phyloP scores from a whole-genome alignment of 345 rosid species.

The Eucalyptus brandiana region DNA sequence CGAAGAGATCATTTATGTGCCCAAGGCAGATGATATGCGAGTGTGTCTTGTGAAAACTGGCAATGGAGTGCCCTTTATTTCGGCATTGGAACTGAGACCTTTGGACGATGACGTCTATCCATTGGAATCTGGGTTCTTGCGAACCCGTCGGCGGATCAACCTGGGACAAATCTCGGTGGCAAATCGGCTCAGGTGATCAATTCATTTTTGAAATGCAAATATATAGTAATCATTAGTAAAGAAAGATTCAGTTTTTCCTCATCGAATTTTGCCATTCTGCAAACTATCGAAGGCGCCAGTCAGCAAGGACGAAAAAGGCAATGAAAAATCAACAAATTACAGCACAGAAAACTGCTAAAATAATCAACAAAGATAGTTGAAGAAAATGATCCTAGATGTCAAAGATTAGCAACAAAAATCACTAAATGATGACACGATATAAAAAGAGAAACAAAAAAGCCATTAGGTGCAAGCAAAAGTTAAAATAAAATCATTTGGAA shows the following conservation, averaged over 20 bases:
- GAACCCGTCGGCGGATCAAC: background rate
- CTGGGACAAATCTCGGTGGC: background rate
- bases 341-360: background rate
- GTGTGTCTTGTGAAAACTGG: slow-evolving; percentile 45
- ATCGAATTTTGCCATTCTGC: too few relatives aligned
- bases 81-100: slow-evolving; percentile 24
- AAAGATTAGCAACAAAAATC: background rate
- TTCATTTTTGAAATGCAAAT: background rate
- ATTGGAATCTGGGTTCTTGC: background rate
- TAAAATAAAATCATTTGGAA: too few relatives aligned
- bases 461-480: background rate
- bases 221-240: too few relatives aligned
- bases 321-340: background rate
- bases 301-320: background rate
- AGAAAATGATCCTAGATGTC: background rate
- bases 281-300: too few relatives aligned
- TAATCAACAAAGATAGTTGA: background rate
- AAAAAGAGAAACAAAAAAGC: background rate
- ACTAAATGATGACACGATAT: background rate
- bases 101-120: background rate
- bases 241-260: background rate
- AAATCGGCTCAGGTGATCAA: background rate
- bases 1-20: slow-evolving; percentile 22
- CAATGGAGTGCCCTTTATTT: slow-evolving; percentile 39
- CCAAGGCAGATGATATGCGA: background rate